Evolutionary conservation across 225 moss, liverwort and hornwort genomes (phyloP).

Genomic region (Polytrichum formosum): DNA sequence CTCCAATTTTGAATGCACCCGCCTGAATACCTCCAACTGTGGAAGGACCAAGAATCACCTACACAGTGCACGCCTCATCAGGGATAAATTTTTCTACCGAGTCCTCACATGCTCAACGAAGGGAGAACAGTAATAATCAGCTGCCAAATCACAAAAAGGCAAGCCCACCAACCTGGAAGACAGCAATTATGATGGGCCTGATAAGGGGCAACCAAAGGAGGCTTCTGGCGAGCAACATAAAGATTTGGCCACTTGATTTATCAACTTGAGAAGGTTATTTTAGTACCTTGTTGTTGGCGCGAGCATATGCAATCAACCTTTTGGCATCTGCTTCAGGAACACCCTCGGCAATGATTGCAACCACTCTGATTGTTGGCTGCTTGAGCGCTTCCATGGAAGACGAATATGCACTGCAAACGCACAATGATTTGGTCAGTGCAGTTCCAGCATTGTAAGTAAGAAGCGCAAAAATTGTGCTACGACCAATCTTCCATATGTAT

Average conservation of each 20-base stretch:
- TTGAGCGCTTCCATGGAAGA: constrained; percentile 88
- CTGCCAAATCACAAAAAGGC: background rate
- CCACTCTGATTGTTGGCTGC: constrained; percentile 83
- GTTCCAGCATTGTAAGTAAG: background rate
- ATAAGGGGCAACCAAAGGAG: too few species aligned
- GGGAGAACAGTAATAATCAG: too few species aligned
- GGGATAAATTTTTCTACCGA: background rate
- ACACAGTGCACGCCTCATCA: background rate
- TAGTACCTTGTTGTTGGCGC: constrained; percentile 75
- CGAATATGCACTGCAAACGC: constrained; percentile 57
- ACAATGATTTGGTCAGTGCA: background rate
- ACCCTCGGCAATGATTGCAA: constrained; percentile 94
- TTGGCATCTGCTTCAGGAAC: constrained; percentile 92
- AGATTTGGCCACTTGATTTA: too few species aligned
- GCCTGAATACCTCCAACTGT: constrained; percentile 95
- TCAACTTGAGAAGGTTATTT: background rate
- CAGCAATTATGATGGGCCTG: too few species aligned
- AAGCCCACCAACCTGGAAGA: too few species aligned
- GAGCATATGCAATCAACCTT: constrained; percentile 79
- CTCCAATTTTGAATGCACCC: constrained; percentile 96
- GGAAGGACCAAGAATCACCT: constrained; percentile 65
- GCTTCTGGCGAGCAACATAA: too few species aligned
- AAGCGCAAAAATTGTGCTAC: background rate
- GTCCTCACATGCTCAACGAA: too few species aligned
- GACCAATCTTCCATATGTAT: too few species aligned